These are phyloP conservation scores for Camelina neglecta DNA, from an alignment of 345 rosid genomes.

Conservation along the genomic window DNA sequence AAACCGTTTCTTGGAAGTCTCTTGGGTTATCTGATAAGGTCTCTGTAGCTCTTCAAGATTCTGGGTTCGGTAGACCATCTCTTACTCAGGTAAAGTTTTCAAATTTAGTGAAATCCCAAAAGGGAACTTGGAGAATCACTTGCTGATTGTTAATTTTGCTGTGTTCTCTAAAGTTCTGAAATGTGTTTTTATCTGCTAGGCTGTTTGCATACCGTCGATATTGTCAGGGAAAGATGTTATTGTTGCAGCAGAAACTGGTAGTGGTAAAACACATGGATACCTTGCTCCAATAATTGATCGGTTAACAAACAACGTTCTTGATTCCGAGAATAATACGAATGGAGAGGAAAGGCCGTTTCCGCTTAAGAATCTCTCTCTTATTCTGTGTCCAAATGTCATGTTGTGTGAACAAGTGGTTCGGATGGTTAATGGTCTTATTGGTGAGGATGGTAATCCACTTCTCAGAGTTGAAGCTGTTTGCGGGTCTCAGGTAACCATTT, in stretches of 20 bases:
- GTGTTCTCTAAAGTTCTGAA: background rate
- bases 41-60: constrained; percentile 60
- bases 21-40: constrained; percentile 74
- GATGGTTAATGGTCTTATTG: constrained; percentile 75
- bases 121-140: background rate
- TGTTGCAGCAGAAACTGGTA: constrained; percentile 95
- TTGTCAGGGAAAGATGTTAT: constrained; percentile 87
- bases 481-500: constrained; percentile 69
- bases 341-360: constrained; percentile 29
- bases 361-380: constrained; percentile 52
- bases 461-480: constrained; percentile 67
- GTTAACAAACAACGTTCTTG: constrained; percentile 42
- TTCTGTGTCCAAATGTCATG: constrained; percentile 90
- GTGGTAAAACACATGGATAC: constrained; percentile 92
- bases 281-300: constrained; percentile 74
- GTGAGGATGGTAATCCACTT: constrained; percentile 71
- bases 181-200: constrained; percentile 45
- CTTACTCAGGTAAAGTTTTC: constrained; percentile 65
- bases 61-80: constrained; percentile 83
- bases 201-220: constrained; percentile 69
- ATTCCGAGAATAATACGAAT: constrained; percentile 25
- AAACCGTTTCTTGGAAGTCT: constrained; percentile 76
- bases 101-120: background rate
- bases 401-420: constrained; percentile 90
- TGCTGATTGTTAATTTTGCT: background rate